These are phyloP conservation scores for Rhynchosporium graminicola DNA, from an alignment of 2,329 filamentous ascomycete species.

Conservation along the genomic window DNA sequence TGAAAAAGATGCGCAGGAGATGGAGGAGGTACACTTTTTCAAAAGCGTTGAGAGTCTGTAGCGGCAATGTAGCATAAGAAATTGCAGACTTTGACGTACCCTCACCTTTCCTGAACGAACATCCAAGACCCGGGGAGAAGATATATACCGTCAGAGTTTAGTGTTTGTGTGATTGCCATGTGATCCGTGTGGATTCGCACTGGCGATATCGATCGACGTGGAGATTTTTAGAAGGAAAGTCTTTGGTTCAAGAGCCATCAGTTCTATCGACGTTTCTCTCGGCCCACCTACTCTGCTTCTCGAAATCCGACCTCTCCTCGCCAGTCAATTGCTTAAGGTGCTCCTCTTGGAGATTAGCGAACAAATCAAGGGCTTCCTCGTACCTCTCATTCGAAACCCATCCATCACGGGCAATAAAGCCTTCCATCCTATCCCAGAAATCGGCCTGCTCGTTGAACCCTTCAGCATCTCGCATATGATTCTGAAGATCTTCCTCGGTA, in stretches of 20 bases:
- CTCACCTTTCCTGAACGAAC: too few relatives aligned
- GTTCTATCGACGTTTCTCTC: constrained; percentile 17
- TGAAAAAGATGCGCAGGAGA: too few relatives aligned
- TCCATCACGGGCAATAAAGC: constrained; percentile 43
- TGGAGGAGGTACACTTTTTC: too few relatives aligned
- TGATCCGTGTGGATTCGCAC: too few relatives aligned
- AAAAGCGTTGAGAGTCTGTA: too few relatives aligned
- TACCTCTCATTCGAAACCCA: constrained; percentile 43
- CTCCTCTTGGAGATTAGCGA: constrained; percentile 40
- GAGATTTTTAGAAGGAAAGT: too few relatives aligned
- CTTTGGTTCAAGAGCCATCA: constrained; percentile 1
- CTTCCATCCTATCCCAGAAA: constrained; percentile 42
- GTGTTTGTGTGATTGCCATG: too few relatives aligned
- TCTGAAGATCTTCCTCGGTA: constrained; percentile 28
- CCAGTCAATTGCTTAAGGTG: constrained; percentile 39
- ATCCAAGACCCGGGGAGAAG: too few relatives aligned
- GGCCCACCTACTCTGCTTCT: constrained; percentile 39
- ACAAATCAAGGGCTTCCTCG: constrained; percentile 41
- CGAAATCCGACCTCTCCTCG: constrained; percentile 39
- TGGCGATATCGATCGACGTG: too few relatives aligned
- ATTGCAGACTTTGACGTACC: too few relatives aligned
- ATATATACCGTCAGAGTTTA: too few relatives aligned
- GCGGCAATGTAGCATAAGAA: too few relatives aligned
- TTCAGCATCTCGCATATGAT: constrained; percentile 33
- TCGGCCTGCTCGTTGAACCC: constrained; percentile 40